Base-by-base conservation (phyloP, 2,329 filamentous ascomycete genomes). In the Venturia effusa region DNA sequence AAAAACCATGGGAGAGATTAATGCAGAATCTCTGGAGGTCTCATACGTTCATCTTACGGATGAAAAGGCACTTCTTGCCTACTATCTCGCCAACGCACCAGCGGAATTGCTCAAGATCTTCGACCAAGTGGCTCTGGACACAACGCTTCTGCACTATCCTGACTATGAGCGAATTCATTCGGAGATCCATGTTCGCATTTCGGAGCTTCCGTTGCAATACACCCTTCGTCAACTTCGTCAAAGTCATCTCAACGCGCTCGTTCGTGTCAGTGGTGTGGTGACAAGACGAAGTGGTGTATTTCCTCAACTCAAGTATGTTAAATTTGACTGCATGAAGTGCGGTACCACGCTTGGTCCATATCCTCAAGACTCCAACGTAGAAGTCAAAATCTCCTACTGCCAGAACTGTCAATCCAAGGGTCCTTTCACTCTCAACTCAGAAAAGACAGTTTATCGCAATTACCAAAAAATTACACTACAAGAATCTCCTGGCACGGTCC, bases 391-490 rank as follows among this genome's bases (percentile, higher is more conserved):
- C 69, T 90, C 89, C 0, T 99, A 90, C 80, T 99, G 94, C 74
- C 93, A 97, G 73, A 94, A 90, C 74, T 99, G 94, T 77, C 93
- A 97, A 77, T 95, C 91, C 45, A 87, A 91, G 48, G 94, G 94
- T 0, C 95, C 94, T 0, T 99, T 99, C 73, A 96, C 88, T 0
- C 80, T 99, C 68, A 97, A 97, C 78, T 94, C 92, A 4, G 94
- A 97, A 74, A 95, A 96, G 81, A 99, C 94, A 0, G 89, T 99
- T 19, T 99, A 99, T 78, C 89, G 94, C 67, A 99, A 99, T 76
- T 99, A 97, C 77, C 94, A 99, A 75, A 99, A 97, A 74, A 81
- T 99, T 70, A 99, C 94, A 0, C 83, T 99, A 15, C 94, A 99
- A 72, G 94, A 99, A 75, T 96, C 95, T 0, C 94, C 94, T 4